These are phyloP conservation scores for Oleoguttula mirabilis DNA, from an alignment of 495 filamentous ascomycete genomes.

Conservation along the genomic window DNA sequence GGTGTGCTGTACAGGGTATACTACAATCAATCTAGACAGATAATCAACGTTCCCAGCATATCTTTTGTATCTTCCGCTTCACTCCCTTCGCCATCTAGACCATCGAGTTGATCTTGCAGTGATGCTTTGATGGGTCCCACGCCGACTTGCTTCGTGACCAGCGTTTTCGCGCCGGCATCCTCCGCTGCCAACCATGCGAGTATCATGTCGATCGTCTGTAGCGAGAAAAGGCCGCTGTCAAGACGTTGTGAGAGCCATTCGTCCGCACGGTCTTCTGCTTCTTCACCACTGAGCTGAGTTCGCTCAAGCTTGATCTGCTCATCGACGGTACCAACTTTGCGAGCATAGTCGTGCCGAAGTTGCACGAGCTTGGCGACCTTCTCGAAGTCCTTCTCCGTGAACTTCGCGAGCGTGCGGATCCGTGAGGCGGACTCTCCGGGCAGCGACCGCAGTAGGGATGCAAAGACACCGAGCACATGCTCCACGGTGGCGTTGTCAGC, in stretches of 20 bases:
- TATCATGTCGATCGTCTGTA: conserved; percentile 80
- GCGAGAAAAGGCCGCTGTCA: conserved; percentile 72
- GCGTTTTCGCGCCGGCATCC: conserved; percentile 63
- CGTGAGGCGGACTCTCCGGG: conserved; percentile 67
- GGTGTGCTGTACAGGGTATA: too few relatives aligned
- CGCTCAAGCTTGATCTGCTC: conserved; percentile 49
- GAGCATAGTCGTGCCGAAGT: conserved; percentile 59
- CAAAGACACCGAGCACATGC: conserved; percentile 81
- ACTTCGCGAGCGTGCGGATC: conserved; percentile 81
- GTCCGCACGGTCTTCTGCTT: conserved; percentile 53
- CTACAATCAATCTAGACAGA: conserved; percentile 23
- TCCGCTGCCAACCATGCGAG: conserved; percentile 89
- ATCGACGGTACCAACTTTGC: conserved; percentile 53
- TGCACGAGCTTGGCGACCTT: conserved; percentile 58
- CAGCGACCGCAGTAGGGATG: conserved; percentile 66
- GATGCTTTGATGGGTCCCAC: conserved; percentile 54
- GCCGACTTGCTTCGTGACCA: conserved; percentile 50
- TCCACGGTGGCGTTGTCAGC: conserved; percentile 51
- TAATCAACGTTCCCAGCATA: conserved; percentile 56
- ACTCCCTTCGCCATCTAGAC: conserved; percentile 45
- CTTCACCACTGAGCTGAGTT: conserved; percentile 34
- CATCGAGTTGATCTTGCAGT: conserved; percentile 58
- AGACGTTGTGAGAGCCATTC: conserved; percentile 77
- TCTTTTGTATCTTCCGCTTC: conserved; percentile 45
- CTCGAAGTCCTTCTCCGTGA: conserved; percentile 46